phyloP scores from a whole-genome alignment of 805 yeast species.

The Kazachstania africana region DNA sequence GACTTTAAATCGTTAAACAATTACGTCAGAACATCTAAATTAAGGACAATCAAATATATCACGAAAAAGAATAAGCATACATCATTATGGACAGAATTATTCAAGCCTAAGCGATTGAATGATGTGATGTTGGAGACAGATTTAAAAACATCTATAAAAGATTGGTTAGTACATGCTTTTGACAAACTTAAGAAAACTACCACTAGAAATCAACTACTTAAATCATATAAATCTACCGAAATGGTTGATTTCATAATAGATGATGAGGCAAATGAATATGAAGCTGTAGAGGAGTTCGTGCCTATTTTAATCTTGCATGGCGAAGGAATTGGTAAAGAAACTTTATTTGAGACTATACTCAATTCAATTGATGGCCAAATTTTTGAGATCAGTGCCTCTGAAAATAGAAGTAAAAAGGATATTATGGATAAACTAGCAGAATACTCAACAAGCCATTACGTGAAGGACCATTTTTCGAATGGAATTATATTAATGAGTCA shows the following conservation, averaged over 20 bases:
- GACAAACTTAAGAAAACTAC: constrained; percentile 24
- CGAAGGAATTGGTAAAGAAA: constrained; percentile 67
- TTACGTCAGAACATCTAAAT: background rate
- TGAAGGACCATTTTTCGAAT: constrained; percentile 38
- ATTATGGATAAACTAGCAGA: constrained; percentile 57
- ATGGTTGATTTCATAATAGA: constrained; percentile 27
- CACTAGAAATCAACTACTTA: constrained; percentile 25
- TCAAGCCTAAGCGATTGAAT: constrained; percentile 21
- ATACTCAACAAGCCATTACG: constrained; percentile 72
- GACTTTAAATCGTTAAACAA: background rate
- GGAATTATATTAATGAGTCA: constrained; percentile 77
- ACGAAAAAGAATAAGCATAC: constrained; percentile 1
- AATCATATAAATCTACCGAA: constrained; percentile 16
- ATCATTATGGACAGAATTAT: constrained; percentile 20
- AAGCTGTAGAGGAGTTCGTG: constrained; percentile 29
- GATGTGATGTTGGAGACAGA: constrained; percentile 23
- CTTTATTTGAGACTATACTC: constrained; percentile 58
- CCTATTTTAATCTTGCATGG: constrained; percentile 65
- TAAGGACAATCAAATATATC: background rate
- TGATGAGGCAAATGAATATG: constrained; percentile 14
- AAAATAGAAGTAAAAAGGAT: constrained; percentile 60
- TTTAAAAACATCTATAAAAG: constrained; percentile 11
- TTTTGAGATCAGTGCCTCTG: constrained; percentile 72
- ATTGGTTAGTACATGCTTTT: constrained; percentile 28
- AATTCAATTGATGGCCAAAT: constrained; percentile 55